Percentiles rank a stretch among this genome's conserved stretches.
phyloP scores from a whole-genome alignment of 257 asterid genomes.

The Nicotiana tabacum region DNA sequence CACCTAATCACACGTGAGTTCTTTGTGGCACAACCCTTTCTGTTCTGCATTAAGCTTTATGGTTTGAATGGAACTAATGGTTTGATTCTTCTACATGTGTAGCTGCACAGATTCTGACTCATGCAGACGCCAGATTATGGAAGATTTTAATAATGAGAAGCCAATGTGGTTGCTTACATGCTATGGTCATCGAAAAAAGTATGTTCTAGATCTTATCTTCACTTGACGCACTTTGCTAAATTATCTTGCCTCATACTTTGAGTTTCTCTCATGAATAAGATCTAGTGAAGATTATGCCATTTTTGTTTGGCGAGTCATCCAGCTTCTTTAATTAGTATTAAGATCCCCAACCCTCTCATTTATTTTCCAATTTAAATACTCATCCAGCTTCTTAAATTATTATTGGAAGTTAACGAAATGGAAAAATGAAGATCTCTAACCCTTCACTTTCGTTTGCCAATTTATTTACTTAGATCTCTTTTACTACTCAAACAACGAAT shows the following conservation, averaged over 20 bases:
- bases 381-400: background rate
- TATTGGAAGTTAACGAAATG: background rate
- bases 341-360: background rate
- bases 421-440: background rate
- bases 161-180: slow-evolving; percentile 88
- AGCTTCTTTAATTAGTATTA: background rate
- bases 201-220: slow-evolving; percentile 22
- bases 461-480: background rate
- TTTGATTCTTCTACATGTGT: slow-evolving; percentile 23
- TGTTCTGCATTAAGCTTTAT: background rate
- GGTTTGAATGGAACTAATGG: slow-evolving; percentile 17
- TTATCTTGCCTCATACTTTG: background rate
- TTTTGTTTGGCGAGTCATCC: background rate
- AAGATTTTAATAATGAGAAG: slow-evolving; percentile 67
- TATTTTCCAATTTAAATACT: background rate
- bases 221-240: too few species aligned
- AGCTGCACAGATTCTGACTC: slow-evolving; percentile 86
- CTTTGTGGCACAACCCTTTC: background rate
- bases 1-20: slow-evolving; percentile 64
- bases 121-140: slow-evolving; percentile 63
- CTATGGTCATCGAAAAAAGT: slow-evolving; percentile 73
- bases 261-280: slow-evolving; percentile 4
- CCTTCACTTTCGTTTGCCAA: background rate
- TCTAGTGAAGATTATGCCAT: background rate
- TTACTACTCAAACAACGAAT: background rate